These are phyloP conservation scores for Mesembryanthemum crystallinum DNA, from an alignment of 148 eudicot genomes.

Conservation along the genomic window DNA sequence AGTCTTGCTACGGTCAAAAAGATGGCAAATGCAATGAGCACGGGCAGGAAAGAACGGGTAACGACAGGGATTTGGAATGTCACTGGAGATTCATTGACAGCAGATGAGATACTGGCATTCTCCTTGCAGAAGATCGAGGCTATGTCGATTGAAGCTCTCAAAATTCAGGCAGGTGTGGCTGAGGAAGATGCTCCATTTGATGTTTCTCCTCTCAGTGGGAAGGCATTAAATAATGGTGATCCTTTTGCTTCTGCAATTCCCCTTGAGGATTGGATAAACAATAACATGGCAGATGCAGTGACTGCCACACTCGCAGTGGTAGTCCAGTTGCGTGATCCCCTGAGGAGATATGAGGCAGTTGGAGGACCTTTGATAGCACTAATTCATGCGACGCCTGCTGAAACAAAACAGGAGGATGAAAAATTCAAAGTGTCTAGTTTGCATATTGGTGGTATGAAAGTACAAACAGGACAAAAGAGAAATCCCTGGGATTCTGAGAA, in stretches of 20 bases:
- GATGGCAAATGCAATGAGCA: slow-evolving; percentile 63
- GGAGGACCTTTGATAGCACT: slow-evolving; percentile 75
- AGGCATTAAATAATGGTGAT: slow-evolving; percentile 13
- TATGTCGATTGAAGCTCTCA: slow-evolving; percentile 75
- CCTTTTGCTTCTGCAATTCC: slow-evolving; percentile 58
- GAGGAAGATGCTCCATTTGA: slow-evolving; percentile 88
- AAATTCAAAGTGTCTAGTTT: slow-evolving; percentile 58
- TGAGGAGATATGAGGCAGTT: slow-evolving; percentile 81
- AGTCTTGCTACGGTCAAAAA: slow-evolving; percentile 64
- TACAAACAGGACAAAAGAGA: slow-evolving; percentile 46
- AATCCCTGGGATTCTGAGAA: slow-evolving; percentile 81
- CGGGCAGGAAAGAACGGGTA: slow-evolving; percentile 76
- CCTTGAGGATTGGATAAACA: slow-evolving; percentile 71
- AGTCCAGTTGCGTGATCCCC: slow-evolving; percentile 72
- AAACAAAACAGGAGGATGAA: slow-evolving; percentile 33
- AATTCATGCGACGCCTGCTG: slow-evolving; percentile 43
- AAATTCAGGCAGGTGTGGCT: slow-evolving; percentile 71
- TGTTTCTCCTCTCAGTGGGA: slow-evolving; percentile 61
- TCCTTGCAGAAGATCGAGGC: slow-evolving; percentile 84
- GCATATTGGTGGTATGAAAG: slow-evolving; percentile 77
- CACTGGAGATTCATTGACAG: slow-evolving; percentile 53
- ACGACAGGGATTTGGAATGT: slow-evolving; percentile 86
- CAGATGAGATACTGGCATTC: slow-evolving; percentile 65
- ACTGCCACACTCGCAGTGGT: slow-evolving; percentile 41
- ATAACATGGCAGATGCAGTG: slow-evolving; percentile 15